Evolutionary conservation across 2,329 filamentous ascomycete genomes (phyloP).

Genomic region (Sporothrix globosa): DNA sequence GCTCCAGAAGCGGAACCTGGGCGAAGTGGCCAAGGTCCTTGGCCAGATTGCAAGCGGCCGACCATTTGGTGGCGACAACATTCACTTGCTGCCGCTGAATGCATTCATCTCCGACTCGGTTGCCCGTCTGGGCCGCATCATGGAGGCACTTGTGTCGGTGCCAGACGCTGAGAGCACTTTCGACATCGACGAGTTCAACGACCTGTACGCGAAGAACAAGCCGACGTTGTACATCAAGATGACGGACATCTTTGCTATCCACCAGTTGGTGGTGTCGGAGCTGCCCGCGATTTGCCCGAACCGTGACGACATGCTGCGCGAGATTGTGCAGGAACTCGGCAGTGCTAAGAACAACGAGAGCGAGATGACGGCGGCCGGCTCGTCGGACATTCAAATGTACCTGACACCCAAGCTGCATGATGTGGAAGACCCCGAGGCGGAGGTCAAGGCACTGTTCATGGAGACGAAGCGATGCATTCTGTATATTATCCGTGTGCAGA

Average conservation of each 20-base stretch:
- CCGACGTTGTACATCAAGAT: conserved; percentile 99
- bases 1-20: conserved; percentile 88
- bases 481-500: conserved; percentile 97
- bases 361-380: conserved; percentile 84
- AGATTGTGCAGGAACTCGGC: conserved; percentile 90
- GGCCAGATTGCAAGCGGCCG: conserved; percentile 86
- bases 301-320: conserved; percentile 84
- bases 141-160: conserved; percentile 77
- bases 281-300: conserved; percentile 75
- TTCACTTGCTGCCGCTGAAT: conserved; percentile 94
- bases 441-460: conserved; percentile 92
- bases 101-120: conserved; percentile 86
- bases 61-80: conserved; percentile 89
- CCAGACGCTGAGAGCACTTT: conserved; percentile 88
- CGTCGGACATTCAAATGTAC: conserved; percentile 87
- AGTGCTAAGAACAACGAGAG: conserved; percentile 96
- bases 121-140: conserved; percentile 74
- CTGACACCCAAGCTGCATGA: conserved; percentile 88
- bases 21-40: conserved; percentile 88
- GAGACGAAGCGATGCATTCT: conserved; percentile 96
- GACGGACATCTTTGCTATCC: conserved; percentile 94
- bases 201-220: conserved; percentile 93
- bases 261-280: conserved; percentile 81
- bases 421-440: conserved; percentile 87
- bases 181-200: conserved; percentile 98